phyloP scores from a whole-genome alignment of 306 rosid species.

The Quercus cerris region DNA sequence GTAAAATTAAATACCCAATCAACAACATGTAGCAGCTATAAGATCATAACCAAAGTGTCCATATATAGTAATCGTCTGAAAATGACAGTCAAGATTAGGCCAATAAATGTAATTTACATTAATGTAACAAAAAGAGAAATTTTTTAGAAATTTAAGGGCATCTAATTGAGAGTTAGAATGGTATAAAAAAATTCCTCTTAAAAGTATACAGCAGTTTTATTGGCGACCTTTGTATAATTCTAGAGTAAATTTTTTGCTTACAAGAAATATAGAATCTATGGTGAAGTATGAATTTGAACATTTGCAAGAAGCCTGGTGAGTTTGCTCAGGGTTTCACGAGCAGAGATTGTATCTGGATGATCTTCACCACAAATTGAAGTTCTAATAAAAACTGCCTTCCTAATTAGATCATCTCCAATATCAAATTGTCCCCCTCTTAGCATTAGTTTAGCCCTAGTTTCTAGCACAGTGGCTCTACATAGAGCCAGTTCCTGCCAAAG shows the following conservation, averaged over 20 bases:
- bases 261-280: conserved; percentile 51
- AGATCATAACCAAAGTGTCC: background rate
- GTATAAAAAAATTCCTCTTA: conserved; percentile 25
- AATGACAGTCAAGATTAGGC: background rate
- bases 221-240: conserved; percentile 44
- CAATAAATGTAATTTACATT: background rate
- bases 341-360: conserved; percentile 76
- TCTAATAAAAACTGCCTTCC: conserved; percentile 80
- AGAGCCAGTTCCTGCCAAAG: conserved; percentile 90
- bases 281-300: conserved; percentile 56
- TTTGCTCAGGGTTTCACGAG: conserved; percentile 74
- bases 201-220: conserved; percentile 48
- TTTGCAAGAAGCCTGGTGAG: conserved; percentile 76
- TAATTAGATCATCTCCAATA: conserved; percentile 69
- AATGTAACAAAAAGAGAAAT: background rate
- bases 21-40: background rate
- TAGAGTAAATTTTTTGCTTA: conserved; percentile 35
- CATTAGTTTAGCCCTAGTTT: conserved; percentile 86
- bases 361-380: conserved; percentile 82
- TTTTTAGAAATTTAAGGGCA: conserved; percentile 9
- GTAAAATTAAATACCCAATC: background rate
- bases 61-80: background rate
- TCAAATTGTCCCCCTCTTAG: conserved; percentile 86
- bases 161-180: conserved; percentile 24
- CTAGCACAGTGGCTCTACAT: conserved; percentile 73